Evolutionary conservation across 2,329 filamentous ascomycete species (phyloP), one percentile per base, ranked within the genome.

Genomic region (Fusarium dlaminii): DNA sequence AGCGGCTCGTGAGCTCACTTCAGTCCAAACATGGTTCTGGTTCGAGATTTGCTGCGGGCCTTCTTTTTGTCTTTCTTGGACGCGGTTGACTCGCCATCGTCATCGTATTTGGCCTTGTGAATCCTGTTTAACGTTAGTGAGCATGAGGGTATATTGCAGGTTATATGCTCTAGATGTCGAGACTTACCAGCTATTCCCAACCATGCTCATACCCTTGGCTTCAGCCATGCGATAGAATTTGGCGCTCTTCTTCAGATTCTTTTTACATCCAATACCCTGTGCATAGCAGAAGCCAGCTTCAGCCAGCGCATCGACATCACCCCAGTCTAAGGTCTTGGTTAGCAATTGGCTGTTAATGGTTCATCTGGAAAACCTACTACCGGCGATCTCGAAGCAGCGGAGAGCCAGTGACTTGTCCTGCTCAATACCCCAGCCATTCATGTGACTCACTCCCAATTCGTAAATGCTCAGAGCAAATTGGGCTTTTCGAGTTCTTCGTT

Each of bases 211-310:
- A 12, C 96, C 96, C 83, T 96, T 96, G 30, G 92, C 91, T 81
- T 98, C 96, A 11, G 96, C 96, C 86, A 92, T 88, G 29, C 96
- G 92, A 82, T 98, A 98, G 79, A 96, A 94, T 70, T 90, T 93
- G 67, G 96, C 96, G 56, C 94, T 96, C 84, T 95, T 98, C 86
- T 95, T 98, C 80, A 98, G 86, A 80, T 98, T 94, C 84, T 98
- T 99, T 87, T 96, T 98, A 81, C 94, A 97, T 9, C 96, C 96
- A 60, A 98, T 87, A 14, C 95, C 96, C 81, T 98, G 92, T 2
- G 95, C 94, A 79, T 98, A 99, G 84, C 96, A 99, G 83, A 96
- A 98, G 22, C 95, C 96, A 13, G 96, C 94, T 84, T 99, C 96
- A 13, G 95, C 93, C 68, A 99, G 87, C 29, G 96, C 96, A 84